A percentile compares a stretch with the other conserved stretches of the same genome.
Conservation (phyloP, 2,329 filamentous ascomycete genomes). For the Metarhizium guizhouense region DNA sequence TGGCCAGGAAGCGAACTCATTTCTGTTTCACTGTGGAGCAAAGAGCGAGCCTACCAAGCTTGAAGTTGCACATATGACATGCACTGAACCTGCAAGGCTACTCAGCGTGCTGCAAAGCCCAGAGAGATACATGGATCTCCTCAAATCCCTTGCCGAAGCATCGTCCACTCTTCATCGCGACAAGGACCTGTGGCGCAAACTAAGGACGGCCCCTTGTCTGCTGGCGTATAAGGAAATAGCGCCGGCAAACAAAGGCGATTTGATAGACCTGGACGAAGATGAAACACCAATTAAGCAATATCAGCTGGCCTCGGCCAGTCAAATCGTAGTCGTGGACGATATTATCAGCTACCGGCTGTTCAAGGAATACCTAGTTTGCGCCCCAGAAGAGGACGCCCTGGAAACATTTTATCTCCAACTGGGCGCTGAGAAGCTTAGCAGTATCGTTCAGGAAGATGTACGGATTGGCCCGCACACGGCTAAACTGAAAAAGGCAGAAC, state of each 20-base stretch:
- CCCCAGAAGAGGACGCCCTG: conserved; percentile 79
- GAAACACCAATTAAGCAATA: conserved; percentile 64
- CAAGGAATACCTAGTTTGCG: conserved; percentile 73
- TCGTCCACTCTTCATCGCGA: conserved; percentile 64
- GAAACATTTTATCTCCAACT: conserved; percentile 79
- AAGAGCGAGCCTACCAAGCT: conserved; percentile 82
- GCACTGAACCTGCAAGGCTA: conserved; percentile 72
- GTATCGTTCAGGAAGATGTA: conserved; percentile 69
- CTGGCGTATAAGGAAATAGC: conserved; percentile 72
- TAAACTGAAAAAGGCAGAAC: conserved; percentile 60
- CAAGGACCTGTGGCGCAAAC: conserved; percentile 64
- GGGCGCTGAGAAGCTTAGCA: conserved; percentile 68
- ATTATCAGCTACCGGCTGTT: conserved; percentile 85
- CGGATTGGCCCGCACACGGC: conserved; percentile 57
- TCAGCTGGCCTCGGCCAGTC: conserved; percentile 60
- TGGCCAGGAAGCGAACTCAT: conserved; percentile 76
- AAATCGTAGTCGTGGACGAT: conserved; percentile 77
- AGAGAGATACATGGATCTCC: conserved; percentile 78
- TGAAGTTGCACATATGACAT: conserved; percentile 79
- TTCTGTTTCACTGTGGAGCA: conserved; percentile 79
- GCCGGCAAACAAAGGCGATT: conserved; percentile 33
- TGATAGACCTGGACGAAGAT: conserved; percentile 48
- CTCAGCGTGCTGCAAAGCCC: conserved; percentile 69
- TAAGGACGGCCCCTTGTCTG: conserved; percentile 69
- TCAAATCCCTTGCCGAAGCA: conserved; percentile 73